These are phyloP conservation scores for Kodamaea sagamina DNA, from an alignment of 805 yeast genomes.

Conservation along the genomic window DNA sequence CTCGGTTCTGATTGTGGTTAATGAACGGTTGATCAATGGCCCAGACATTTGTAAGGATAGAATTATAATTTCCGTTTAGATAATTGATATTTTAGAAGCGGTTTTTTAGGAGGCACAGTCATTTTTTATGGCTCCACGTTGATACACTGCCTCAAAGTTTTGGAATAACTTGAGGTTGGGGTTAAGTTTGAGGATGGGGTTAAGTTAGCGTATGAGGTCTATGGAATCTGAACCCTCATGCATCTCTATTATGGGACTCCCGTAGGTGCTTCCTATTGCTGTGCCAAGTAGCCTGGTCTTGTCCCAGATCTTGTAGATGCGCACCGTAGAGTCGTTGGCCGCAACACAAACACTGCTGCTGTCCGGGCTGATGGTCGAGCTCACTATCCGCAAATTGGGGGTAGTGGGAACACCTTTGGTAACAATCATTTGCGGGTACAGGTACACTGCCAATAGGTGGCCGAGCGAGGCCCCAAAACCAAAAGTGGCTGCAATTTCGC, in stretches of 20 bases:
- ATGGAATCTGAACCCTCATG: too few species aligned
- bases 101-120: neutral
- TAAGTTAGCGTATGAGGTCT: too few species aligned
- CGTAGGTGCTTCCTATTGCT: slow-evolving; percentile 5
- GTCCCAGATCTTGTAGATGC: slow-evolving; percentile 75
- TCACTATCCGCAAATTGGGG: slow-evolving; percentile 57
- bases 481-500: slow-evolving; percentile 74
- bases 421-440: slow-evolving; percentile 64
- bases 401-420: slow-evolving; percentile 51
- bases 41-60: slow-evolving; percentile 36
- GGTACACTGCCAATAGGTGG: slow-evolving; percentile 41
- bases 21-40: slow-evolving; percentile 73
- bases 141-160: too few species aligned
- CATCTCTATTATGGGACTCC: slow-evolving; percentile 15
- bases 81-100: neutral
- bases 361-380: slow-evolving; percentile 70
- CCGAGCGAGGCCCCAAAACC: slow-evolving; percentile 61
- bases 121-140: neutral
- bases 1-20: slow-evolving; percentile 74
- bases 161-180: too few species aligned
- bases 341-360: slow-evolving; percentile 66
- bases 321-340: slow-evolving; percentile 72
- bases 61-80: neutral
- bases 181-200: too few species aligned
- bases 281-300: slow-evolving; percentile 1